A percentile compares a stretch with the other conserved stretches of the same genome.
Evolutionary conservation across 106 monocot species (phyloP).

Genomic region (Platanthera zijinensis): DNA sequence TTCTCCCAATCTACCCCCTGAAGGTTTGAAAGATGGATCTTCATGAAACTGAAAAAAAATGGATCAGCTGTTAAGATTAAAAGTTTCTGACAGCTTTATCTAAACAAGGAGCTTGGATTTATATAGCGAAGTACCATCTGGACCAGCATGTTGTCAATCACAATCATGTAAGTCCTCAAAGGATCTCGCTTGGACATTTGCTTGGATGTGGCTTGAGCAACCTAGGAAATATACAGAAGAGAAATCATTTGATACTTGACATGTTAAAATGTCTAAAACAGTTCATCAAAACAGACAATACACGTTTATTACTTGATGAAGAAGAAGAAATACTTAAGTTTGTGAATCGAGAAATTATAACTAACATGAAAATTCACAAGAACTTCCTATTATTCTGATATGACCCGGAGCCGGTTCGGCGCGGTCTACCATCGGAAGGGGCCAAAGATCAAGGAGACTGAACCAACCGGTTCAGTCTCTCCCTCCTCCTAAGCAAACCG

Average conservation of each 20-base stretch:
- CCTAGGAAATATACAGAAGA: conserved; percentile 30
- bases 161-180: conserved; percentile 83
- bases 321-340: background rate
- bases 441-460: no score
- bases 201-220: conserved; percentile 95
- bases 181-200: conserved; percentile 98
- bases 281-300: background rate
- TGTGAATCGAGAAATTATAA: background rate
- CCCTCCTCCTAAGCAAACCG: no score
- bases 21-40: conserved; percentile 96
- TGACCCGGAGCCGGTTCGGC: no score
- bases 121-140: conserved; percentile 57
- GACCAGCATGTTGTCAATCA: conserved; percentile 83
- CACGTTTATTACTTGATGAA: background rate
- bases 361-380: background rate
- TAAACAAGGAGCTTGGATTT: background rate
- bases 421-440: no score
- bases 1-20: conserved; percentile 93
- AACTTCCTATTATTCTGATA: background rate
- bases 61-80: background rate
- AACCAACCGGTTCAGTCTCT: no score
- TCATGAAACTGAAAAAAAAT: conserved; percentile 53
- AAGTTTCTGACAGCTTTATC: background rate
- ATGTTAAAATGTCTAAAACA: conserved; percentile 1
- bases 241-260: background rate